phyloP scores from a whole-genome alignment of 495 filamentous ascomycete species.

The Oleoguttula mirabilis region DNA sequence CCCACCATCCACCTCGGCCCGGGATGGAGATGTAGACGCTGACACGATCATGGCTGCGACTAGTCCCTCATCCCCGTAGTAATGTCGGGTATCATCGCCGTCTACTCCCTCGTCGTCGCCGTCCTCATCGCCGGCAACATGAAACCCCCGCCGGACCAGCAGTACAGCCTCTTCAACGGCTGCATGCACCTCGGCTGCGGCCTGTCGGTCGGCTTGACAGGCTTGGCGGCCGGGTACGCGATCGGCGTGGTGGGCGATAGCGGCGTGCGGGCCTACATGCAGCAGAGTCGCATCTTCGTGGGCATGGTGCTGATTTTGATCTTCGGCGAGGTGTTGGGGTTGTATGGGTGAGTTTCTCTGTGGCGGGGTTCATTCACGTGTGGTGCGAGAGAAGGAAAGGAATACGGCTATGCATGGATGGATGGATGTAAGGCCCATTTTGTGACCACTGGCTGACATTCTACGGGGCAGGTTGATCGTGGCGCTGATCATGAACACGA shows the following conservation, averaged over 20 bases:
- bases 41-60: too few relatives aligned
- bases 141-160: constrained; percentile 45
- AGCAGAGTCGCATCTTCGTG: constrained; percentile 87
- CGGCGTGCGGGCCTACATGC: constrained; percentile 88
- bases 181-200: constrained; percentile 90
- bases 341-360: constrained; percentile 67
- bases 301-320: constrained; percentile 98
- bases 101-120: constrained; percentile 91
- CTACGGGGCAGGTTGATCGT: constrained; percentile 35
- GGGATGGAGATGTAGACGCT: too few relatives aligned
- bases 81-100: constrained; percentile 99
- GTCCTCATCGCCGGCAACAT: constrained; percentile 87
- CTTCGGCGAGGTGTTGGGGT: constrained; percentile 92
- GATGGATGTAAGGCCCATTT: background rate
- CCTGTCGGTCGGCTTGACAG: constrained; percentile 82
- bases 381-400: background rate
- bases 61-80: constrained; percentile 90
- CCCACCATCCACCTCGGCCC: background rate
- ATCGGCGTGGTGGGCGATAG: constrained; percentile 93
- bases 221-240: constrained; percentile 90
- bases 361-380: background rate
- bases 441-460: too few relatives aligned
- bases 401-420: background rate
- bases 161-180: constrained; percentile 74
- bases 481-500: constrained; percentile 34